Percentiles rank a stretch among this genome's conserved stretches.
Evolutionary conservation across 441 rosid species (phyloP).

Genomic region (Flueggea neowawraea): DNA sequence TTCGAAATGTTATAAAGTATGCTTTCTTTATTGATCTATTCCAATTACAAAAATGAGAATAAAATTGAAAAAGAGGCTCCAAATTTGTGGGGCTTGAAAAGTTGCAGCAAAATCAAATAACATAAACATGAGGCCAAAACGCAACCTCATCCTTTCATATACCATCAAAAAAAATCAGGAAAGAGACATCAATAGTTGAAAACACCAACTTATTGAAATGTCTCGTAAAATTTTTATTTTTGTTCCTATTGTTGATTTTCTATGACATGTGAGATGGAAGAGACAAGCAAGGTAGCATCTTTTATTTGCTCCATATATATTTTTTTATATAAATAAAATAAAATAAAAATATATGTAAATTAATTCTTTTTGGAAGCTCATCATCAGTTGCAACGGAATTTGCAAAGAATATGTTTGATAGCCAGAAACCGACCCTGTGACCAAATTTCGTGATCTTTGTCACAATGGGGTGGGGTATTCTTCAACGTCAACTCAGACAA

Average conservation of each 20-base stretch:
- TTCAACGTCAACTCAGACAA: conserved; percentile 33
- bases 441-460: conserved; percentile 36
- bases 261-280: too few relatives aligned
- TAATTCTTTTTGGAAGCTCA: too few relatives aligned
- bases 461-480: conserved; percentile 36
- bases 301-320: too few relatives aligned
- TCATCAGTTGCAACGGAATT: not conserved
- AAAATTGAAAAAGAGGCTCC: conserved; percentile 2
- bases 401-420: conserved; percentile 2
- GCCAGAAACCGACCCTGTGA: conserved; percentile 54
- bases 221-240: not conserved
- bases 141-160: conserved; percentile 21
- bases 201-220: conserved; percentile 9
- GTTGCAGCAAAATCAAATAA: conserved; percentile 2
- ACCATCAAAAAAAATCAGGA: conserved; percentile 19
- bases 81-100: conserved; percentile 13
- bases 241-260: too few relatives aligned
- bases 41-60: not conserved
- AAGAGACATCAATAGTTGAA: conserved; percentile 11
- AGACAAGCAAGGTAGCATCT: too few relatives aligned
- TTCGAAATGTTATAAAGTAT: conserved; percentile 4
- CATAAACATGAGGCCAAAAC: conserved; percentile 11
- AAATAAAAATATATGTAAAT: too few relatives aligned
- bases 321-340: too few relatives aligned
- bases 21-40: not conserved